These are phyloP conservation scores for Fusarium cyanostomum DNA, from an alignment of 2,329 filamentous ascomycete genomes.

Conservation along the genomic window DNA sequence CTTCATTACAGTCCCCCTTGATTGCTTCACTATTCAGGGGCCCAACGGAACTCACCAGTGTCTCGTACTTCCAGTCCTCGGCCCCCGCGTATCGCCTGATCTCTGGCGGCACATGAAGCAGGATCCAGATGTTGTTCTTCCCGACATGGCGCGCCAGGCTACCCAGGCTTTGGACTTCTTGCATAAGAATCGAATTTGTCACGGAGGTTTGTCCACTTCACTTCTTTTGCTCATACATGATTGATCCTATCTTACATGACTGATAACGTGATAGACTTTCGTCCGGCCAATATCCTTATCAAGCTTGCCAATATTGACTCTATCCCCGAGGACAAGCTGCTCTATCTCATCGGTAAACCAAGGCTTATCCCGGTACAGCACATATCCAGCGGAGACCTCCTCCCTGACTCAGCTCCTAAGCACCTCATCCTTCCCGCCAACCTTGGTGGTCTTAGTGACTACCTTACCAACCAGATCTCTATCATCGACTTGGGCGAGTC, in stretches of 20 bases:
- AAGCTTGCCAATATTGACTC: constrained; percentile 35
- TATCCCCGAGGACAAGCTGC: constrained; percentile 33
- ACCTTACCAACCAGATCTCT: constrained; percentile 26
- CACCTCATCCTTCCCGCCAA: constrained; percentile 38
- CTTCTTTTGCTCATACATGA: too few relatives aligned
- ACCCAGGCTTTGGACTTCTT: constrained; percentile 37
- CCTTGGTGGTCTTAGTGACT: not conserved
- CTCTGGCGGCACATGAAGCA: constrained; percentile 11
- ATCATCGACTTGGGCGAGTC: constrained; percentile 41
- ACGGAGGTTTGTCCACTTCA: constrained; percentile 38
- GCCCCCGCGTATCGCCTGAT: constrained; percentile 37
- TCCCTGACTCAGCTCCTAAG: constrained; percentile 26
- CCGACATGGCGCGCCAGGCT: constrained; percentile 33
- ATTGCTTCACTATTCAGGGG: not conserved
- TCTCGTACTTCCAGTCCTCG: constrained; percentile 43
- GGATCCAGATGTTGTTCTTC: constrained; percentile 12
- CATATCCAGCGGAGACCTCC: constrained; percentile 2
- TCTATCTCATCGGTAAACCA: constrained; percentile 27
- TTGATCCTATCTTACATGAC: too few relatives aligned
- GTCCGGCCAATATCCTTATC: constrained; percentile 42
- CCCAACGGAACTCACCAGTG: constrained; percentile 43
- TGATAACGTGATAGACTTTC: constrained; percentile 34
- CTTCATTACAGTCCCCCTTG: too few relatives aligned
- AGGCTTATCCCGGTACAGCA: constrained; percentile 2
- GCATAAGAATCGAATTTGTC: constrained; percentile 42